Conservation (phyloP, 805 yeast genomes). For the Wickerhamomyces ciferrii region DNA sequence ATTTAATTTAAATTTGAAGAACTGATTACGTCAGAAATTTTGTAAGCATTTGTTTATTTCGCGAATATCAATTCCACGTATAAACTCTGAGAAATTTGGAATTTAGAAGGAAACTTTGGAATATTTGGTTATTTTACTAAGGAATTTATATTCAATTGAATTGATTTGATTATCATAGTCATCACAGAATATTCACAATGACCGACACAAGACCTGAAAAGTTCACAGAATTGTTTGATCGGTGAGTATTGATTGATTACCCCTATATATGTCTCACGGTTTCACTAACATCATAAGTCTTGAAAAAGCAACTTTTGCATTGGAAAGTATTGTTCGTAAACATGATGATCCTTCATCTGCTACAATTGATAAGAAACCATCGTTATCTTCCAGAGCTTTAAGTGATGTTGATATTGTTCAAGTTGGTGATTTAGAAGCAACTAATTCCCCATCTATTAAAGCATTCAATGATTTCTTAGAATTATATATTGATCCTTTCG, state of each 20-base stretch:
- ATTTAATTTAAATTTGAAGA: too few species aligned
- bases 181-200: neutral
- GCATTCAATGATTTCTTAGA: constrained; percentile 53
- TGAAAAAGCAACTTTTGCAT: constrained; percentile 22
- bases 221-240: constrained; percentile 9
- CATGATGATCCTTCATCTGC: constrained; percentile 5
- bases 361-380: neutral
- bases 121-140: too few species aligned
- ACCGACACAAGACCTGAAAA: constrained; percentile 4
- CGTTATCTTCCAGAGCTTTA: constrained; percentile 1
- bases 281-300: constrained; percentile 15
- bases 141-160: neutral
- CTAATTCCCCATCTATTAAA: constrained; percentile 33
- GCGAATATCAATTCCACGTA: too few species aligned
- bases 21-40: too few species aligned
- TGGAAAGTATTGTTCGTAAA: constrained; percentile 19
- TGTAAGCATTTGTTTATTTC: too few species aligned
- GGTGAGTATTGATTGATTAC: neutral
- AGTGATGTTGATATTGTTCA: constrained; percentile 5
- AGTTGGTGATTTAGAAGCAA: constrained; percentile 9
- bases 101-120: too few species aligned
- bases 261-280: too few species aligned
- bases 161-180: neutral
- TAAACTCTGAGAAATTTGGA: too few species aligned
- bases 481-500: constrained; percentile 55